Conservation (phyloP, 306 rosid species). For the Echinosophora koreensis region DNA sequence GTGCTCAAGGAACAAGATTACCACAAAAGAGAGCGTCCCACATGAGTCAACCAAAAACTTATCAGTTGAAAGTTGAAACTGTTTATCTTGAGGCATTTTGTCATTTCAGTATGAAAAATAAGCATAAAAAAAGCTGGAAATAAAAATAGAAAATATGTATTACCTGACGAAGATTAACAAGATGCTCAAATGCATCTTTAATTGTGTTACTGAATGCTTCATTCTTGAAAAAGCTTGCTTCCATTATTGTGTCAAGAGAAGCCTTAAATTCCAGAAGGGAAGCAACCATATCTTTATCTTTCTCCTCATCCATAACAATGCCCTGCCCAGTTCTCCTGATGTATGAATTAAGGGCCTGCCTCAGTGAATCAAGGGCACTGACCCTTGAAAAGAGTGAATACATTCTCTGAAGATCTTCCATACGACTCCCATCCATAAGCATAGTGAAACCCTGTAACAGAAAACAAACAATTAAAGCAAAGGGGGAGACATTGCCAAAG, state of each 20-base stretch:
- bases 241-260: constrained; percentile 94
- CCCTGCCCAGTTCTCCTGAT: constrained; percentile 88
- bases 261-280: constrained; percentile 95
- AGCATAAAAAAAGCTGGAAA: constrained; percentile 26
- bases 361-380: constrained; percentile 88
- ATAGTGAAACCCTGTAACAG: constrained; percentile 75
- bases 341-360: constrained; percentile 88
- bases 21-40: background rate
- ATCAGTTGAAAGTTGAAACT: constrained; percentile 2
- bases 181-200: constrained; percentile 95
- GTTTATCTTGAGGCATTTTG: constrained; percentile 14
- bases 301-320: constrained; percentile 95
- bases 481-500: background rate
- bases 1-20: background rate
- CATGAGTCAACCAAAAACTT: constrained; percentile 21
- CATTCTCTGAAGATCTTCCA: constrained; percentile 91
- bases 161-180: constrained; percentile 98
- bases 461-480: constrained; percentile 36
- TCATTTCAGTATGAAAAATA: constrained; percentile 29
- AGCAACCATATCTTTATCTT: constrained; percentile 96
- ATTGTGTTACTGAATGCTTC: constrained; percentile 90
- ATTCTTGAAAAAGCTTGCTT: constrained; percentile 90
- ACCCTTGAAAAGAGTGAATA: constrained; percentile 84
- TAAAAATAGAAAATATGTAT: constrained; percentile 19
- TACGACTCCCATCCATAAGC: constrained; percentile 96